Evolutionary conservation across 2,329 filamentous ascomycete genomes (phyloP).

Genomic region (Leptographium lundbergii): DNA sequence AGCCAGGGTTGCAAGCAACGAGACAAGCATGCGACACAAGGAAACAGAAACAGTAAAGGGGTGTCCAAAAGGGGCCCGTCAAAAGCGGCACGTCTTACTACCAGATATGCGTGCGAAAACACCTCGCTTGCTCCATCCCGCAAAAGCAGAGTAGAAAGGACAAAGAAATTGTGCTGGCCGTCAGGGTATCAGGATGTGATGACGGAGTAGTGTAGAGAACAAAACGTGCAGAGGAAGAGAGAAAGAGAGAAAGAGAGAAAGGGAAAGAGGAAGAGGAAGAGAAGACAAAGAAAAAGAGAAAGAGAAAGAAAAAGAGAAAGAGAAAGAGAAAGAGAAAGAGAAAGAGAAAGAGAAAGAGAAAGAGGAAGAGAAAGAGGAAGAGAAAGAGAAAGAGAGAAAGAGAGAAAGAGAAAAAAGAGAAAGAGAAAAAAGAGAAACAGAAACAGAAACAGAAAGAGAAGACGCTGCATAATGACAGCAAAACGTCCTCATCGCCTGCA

Average conservation of each 20-base stretch:
- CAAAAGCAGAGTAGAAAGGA: background rate
- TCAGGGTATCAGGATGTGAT: slow-evolving; percentile 8
- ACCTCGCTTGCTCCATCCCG: background rate
- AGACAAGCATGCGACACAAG: background rate
- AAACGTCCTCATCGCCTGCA: no score
- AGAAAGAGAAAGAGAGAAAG: background rate
- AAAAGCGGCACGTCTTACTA: background rate
- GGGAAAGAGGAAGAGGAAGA: background rate
- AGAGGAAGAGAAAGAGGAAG: background rate
- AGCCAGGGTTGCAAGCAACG: background rate
- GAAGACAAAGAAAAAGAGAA: background rate
- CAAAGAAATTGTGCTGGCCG: background rate
- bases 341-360: background rate
- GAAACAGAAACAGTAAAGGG: background rate
- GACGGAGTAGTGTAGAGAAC: background rate
- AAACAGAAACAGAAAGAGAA: background rate
- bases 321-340: background rate
- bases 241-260: background rate
- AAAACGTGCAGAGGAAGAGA: background rate
- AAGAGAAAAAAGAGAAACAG: background rate
- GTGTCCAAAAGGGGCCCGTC: background rate
- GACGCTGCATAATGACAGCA: background rate
- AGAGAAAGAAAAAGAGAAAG: background rate
- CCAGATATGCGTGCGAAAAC: background rate
- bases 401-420: background rate